A percentile compares a stretch with the other conserved stretches of the same genome.
Conservation (phyloP, 208 protist species). For the Wallacemonas rigidus region DNA sequence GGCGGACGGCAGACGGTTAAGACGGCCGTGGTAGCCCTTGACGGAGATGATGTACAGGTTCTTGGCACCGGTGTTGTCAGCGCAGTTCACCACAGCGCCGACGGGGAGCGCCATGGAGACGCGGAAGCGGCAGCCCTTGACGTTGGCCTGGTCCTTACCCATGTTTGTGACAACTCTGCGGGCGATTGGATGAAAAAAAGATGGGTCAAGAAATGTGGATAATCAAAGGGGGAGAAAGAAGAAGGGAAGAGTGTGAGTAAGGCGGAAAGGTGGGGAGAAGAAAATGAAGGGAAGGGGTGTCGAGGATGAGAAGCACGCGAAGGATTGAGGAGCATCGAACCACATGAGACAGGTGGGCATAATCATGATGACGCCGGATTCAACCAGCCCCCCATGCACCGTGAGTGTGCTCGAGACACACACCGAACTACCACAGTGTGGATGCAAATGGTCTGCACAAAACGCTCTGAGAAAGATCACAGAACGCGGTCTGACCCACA, state of each 20-base stretch:
- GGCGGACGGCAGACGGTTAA: constrained; percentile 98
- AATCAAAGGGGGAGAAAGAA: constrained; percentile 17
- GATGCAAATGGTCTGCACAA: too few species aligned
- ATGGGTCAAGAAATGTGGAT: not conserved
- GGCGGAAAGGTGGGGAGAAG: not conserved
- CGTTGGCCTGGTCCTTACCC: constrained; percentile 91
- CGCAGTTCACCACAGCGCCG: constrained; percentile 99
- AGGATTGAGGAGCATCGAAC: not conserved
- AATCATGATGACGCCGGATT: too few species aligned
- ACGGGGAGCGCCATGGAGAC: constrained; percentile 98
- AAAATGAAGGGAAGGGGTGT: not conserved
- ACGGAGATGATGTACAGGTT: constrained; percentile 99
- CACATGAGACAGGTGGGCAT: not conserved
- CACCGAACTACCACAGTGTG: too few species aligned
- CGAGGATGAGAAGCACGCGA: not conserved
- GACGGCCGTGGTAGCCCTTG: constrained; percentile 96
- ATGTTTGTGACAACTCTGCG: constrained; percentile 44
- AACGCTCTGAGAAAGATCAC: too few species aligned
- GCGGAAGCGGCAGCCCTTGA: constrained; percentile 98
- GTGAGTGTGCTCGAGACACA: too few species aligned
- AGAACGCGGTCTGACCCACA: too few species aligned
- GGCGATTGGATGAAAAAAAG: not conserved
- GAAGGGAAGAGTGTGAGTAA: constrained; percentile 8
- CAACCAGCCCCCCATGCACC: too few species aligned
- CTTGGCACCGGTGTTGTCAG: constrained; percentile 99